Evolutionary conservation across 2,329 filamentous ascomycete genomes (phyloP), one percentile per base, ranked within the genome.

Genomic region (Exutisphaerella laricina): DNA sequence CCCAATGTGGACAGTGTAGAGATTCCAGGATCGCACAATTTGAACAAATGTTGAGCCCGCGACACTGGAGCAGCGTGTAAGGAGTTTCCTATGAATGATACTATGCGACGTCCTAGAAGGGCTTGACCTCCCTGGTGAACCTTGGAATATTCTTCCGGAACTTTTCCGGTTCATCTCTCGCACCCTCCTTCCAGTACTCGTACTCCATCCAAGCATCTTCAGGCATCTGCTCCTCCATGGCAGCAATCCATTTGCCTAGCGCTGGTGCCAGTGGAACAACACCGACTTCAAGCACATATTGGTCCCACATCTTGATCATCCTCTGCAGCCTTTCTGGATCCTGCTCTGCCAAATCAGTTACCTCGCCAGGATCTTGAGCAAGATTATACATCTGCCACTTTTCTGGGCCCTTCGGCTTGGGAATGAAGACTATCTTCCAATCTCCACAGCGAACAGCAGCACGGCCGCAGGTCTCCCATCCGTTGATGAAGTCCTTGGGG

Each of bases 131-230:
- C 33, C 57, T 54, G 25, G 42, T 46, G 39, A 64, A 64, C 40
- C 59, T 56, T 9, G 57, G 58, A 25, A 60, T 55, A 9, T 58
- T 45, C 50, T 51, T 61, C 17, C 51, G 51, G 30, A 66, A 66
- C 39, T 57, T 54, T 45, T 63, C 55, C n/a, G 62, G 61, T 34
- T 61, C 49, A 16, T 66, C 61, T 23, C 72, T 62, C 3, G 72
- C 73, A 0, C 73, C 73, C 3, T 69, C 65, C 46, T 75, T 73
- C 77, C 77, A 82, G 50, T 80, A 81, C 60, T 80, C 76, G 58
- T 79, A 80, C 62, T 81, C 77, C 63, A 81, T 80, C 78, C 77
- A 80, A 5, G 72, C 75, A 55, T 80, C 78, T 59, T 82, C 77
- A 0, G 73, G 74, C 78, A 81, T 81, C 67, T 81, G 77, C 46